Percentiles rank a stretch among this genome's conserved stretches.
Conservation (phyloP, 306 rosid genomes). For the Macrotyloma uniflorum region DNA sequence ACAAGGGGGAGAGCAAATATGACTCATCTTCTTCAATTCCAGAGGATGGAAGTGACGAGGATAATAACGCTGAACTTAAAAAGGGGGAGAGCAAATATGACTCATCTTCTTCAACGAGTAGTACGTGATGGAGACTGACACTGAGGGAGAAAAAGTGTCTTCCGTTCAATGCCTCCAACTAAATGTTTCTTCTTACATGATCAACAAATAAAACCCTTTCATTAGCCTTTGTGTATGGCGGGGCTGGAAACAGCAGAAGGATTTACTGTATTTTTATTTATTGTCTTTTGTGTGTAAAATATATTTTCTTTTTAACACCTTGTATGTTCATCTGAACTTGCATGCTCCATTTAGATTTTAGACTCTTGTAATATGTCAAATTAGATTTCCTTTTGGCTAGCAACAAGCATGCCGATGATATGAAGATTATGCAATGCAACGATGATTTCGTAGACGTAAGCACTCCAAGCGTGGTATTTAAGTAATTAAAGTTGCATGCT, state of each 20-base stretch:
- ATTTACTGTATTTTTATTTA: constrained; percentile 13
- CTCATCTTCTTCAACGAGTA: constrained; percentile 46
- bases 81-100: constrained; percentile 31
- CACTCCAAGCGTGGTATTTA: not conserved
- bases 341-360: constrained; percentile 30
- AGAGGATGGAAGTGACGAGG: constrained; percentile 42
- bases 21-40: constrained; percentile 45
- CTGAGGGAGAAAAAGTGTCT: constrained; percentile 23
- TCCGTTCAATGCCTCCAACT: constrained; percentile 37
- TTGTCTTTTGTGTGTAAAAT: constrained; percentile 29
- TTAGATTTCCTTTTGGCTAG: constrained; percentile 2
- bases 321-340: not conserved
- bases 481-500: not conserved
- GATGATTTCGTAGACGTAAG: not conserved
- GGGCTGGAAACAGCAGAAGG: constrained; percentile 15
- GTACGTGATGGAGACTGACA: constrained; percentile 53
- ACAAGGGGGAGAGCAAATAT: constrained; percentile 17
- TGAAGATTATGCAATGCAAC: not conserved
- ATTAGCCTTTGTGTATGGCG: constrained; percentile 6
- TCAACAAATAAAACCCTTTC: constrained; percentile 46
- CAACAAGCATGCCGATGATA: not conserved
- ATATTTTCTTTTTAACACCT: not conserved
- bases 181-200: constrained; percentile 52
- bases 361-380: constrained; percentile 7
- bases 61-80: constrained; percentile 24